Evolutionary conservation across 768 basidiomycete species (phyloP).

Genomic region (Cytidiella melzeri): DNA sequence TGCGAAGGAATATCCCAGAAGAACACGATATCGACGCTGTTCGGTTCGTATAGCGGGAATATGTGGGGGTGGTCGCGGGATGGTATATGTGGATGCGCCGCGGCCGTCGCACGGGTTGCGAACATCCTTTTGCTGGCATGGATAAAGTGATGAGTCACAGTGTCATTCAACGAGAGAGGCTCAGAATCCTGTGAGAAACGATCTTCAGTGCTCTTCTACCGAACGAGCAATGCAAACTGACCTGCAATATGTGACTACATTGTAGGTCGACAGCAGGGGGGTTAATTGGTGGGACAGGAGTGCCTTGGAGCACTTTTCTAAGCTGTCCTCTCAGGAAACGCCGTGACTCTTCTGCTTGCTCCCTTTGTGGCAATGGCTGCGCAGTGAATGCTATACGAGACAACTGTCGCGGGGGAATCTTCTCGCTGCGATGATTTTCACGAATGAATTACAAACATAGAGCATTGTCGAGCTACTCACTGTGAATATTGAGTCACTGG

Average conservation of each 20-base stretch:
- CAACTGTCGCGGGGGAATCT: not conserved
- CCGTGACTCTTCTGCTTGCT: slow-evolving; percentile 29
- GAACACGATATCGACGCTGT: slow-evolving; percentile 64
- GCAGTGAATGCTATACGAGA: not conserved
- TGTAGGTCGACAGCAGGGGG: slow-evolving; percentile 53
- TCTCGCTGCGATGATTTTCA: slow-evolving; percentile 4
- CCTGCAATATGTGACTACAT: slow-evolving; percentile 42
- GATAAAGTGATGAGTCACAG: slow-evolving; percentile 40
- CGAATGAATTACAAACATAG: not conserved
- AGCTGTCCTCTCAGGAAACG: slow-evolving; percentile 51
- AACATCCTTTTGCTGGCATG: slow-evolving; percentile 41
- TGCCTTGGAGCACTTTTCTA: slow-evolving; percentile 43
- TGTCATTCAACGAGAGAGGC: slow-evolving; percentile 16
- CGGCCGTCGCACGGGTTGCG: slow-evolving; percentile 29
- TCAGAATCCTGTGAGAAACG: slow-evolving; percentile 8
- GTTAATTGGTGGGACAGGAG: slow-evolving; percentile 27
- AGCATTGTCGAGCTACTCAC: slow-evolving; percentile 47
- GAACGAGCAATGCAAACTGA: slow-evolving; percentile 22
- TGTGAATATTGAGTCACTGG: slow-evolving; percentile 29
- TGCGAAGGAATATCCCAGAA: slow-evolving; percentile 69
- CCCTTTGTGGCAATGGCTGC: not conserved
- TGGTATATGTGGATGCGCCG: slow-evolving; percentile 54
- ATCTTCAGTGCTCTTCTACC: not conserved
- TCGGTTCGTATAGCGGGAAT: slow-evolving; percentile 79
- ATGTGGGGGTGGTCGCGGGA: slow-evolving; percentile 41